Evolutionary conservation across 1,284 basidiomycete genomes (phyloP), one percentile per base, ranked within the genome.

Genomic region (Ustilago esculenta): DNA sequence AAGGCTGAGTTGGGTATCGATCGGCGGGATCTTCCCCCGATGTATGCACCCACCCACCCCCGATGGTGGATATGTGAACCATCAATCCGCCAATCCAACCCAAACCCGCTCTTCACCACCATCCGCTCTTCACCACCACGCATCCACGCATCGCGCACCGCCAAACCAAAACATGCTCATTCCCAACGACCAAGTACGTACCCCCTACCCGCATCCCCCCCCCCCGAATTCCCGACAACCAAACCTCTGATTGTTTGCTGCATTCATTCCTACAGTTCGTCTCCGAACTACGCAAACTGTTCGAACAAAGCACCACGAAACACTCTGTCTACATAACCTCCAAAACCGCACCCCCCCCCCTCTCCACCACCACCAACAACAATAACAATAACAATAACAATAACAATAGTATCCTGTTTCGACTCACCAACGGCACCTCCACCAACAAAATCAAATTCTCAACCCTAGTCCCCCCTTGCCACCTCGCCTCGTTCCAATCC

Each of bases 241-340:
- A 23, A 68, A 61, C 30, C 35, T 18, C n/a, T 18, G 35, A n/a
- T 24, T 43, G 12, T 10, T 10, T 2, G 10, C 11, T 10, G 21
- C 21, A 6, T 44, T 34, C 29, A 5, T 30, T 25, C 20, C 5
- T 5, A 17, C 50, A 80, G 77, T 80, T 80, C 54, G 52, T 79
- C 18, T 35, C 50, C 40, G 57, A 68, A 29, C 71, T 80, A 35
- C 43, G 47, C 39, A 57, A 60, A 44, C 64, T 80, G 11, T 79
- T 79, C 32, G 48, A 56, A 29, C 35, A 55, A 5, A 65, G 72
- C 34, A 56, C 56, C 8, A 30, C 60, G 1, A 63, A 73, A 46
- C 71, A 77, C 50, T 78, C 77, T 32, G 72, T 80, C 51, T 78
- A 77, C 52, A 42, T 80, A 10, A 66, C 71, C 1, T 65, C 70